Evolutionary conservation across 164 flowering plant genomes (phyloP).

Genomic region (Cinnamomum micranthum): DNA sequence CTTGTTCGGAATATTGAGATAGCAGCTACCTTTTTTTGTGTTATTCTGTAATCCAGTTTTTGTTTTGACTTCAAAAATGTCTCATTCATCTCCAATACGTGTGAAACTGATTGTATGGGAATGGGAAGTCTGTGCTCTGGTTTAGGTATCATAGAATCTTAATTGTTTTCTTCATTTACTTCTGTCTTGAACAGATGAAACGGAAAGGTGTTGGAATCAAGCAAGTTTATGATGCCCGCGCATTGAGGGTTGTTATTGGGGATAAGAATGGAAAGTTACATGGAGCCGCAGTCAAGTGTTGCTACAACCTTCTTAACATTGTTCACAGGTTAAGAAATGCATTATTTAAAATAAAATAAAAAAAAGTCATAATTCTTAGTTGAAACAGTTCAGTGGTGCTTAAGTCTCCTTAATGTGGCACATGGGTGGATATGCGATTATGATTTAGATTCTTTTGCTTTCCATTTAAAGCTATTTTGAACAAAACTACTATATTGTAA

Average conservation of each 20-base stretch:
- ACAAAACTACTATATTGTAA: not conserved
- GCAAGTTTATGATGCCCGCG: constrained; percentile 91
- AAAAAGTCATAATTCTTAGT: not conserved
- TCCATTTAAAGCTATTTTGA: not conserved
- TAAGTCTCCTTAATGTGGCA: constrained; percentile 1
- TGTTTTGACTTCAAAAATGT: not conserved
- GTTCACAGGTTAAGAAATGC: constrained; percentile 57
- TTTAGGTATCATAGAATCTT: not conserved
- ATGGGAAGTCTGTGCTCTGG: not conserved
- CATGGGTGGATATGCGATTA: not conserved
- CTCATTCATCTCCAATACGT: not conserved
- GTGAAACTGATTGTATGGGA: not conserved
- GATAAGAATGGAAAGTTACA: constrained; percentile 86
- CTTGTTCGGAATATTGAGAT: not conserved
- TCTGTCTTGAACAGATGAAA: constrained; percentile 56
- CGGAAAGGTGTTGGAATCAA: constrained; percentile 67
- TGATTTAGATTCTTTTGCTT: not conserved
- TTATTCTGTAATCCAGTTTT: not conserved
- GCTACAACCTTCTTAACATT: constrained; percentile 83
- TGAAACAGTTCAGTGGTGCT: not conserved
- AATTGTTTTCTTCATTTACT: not conserved
- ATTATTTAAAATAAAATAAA: not conserved
- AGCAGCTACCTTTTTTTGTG: not conserved
- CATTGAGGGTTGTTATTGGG: constrained; percentile 88
- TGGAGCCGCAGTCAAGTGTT: constrained; percentile 85